Base-by-base conservation (phyloP, 164 flowering plant species). In the Malania oleifera region DNA sequence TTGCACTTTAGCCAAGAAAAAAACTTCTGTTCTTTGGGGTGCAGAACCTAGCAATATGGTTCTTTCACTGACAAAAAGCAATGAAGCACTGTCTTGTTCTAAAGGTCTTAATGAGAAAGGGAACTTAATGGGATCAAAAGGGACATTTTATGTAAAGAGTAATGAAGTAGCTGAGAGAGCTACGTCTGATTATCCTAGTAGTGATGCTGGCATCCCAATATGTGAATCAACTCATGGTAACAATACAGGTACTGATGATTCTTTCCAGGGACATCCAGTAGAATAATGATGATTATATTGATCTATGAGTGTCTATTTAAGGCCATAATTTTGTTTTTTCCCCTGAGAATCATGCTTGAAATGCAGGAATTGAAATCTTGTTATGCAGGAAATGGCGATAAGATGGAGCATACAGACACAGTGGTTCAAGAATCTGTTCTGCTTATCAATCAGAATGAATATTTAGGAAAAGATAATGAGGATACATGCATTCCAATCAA, bases 31-130 rank as follows among this genome's bases (percentile, higher is more conserved):
- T 55, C 46, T 73, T 29, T 65, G 73, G 80, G 68, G 62, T 59
- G 64, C 59, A 34, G 70, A 67, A 63, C 65, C 78, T 7, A 78
- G 67, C 55, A 73, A 60, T 66, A 61, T 63, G 71, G 68, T 41
- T 54, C 57, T 59, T 60, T 56, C 67, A 22, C 68, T 73, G 43
- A 28, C 70, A 17, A 60, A 54, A 56, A 50, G 62, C 50, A 56
- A 57, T 51, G 47, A 58, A 54, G 56, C 46, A 17, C 71, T 40
- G 34, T 40, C 41, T 54, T 56, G 56, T 60, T 45, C 61, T 41
- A 62, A 52, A 19, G 60, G 59, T 24, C 54, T 43, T 52, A 43
- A 48, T 31, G 63, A 39, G 56, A 65, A 68, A 35, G 74, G 52
- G 43, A 68, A 54, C 26, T 40, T 68, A 29, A 44, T 37, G 26